Evolutionary conservation across 148 eudicot genomes (phyloP), one percentile per base, ranked within the genome.

Genomic region (Gaultheria prostrata): DNA sequence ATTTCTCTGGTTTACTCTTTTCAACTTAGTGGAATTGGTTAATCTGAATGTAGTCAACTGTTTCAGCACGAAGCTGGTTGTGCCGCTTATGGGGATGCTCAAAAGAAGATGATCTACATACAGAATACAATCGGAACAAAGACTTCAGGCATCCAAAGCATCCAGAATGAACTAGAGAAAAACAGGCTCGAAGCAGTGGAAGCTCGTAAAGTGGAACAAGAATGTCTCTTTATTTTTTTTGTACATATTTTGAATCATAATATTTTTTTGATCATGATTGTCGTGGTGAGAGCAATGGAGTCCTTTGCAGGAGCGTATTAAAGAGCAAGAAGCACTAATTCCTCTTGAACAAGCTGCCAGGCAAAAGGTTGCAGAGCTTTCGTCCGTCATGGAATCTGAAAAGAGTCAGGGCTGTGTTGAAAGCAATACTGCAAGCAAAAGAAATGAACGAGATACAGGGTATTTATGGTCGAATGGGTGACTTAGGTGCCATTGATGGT

Each of bases 401-500:
- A 97, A 85, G 89, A 97, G 93, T 83, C 98, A 97, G 81, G 94
- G 97, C 78, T 56, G 98, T 97, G 77, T 30, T 97, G 39, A 97
- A 94, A 92, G 99, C 93, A 82, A 90, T 97, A 71, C 57, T 94
- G 80, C 92, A 90, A 83, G 97, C 98, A 78, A 97, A 94, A 91
- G 94, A 91, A 78, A 80, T 92, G 49, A 94, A 93, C 77, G 83
- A 85, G 39, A 93, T 97, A 74, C 83, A 85, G 78, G 98, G 99
- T 65, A 94, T 97, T 83, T 90, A 90, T 92, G 99, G 97, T 24
- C 92, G 99, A 84, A 89, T 97, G 94, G 99, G 98, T 81, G 98
- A 97, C 87, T 83, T 97, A 50, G 99, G 99, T 78, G 98, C 98
- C 70, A 97, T 97, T 83, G 99, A 97, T 86, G 94, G 99, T 97